Evolutionary conservation across 2,329 filamentous ascomycete genomes (phyloP), one percentile per base, ranked within the genome.

Genomic region (Colletotrichum cereale): DNA sequence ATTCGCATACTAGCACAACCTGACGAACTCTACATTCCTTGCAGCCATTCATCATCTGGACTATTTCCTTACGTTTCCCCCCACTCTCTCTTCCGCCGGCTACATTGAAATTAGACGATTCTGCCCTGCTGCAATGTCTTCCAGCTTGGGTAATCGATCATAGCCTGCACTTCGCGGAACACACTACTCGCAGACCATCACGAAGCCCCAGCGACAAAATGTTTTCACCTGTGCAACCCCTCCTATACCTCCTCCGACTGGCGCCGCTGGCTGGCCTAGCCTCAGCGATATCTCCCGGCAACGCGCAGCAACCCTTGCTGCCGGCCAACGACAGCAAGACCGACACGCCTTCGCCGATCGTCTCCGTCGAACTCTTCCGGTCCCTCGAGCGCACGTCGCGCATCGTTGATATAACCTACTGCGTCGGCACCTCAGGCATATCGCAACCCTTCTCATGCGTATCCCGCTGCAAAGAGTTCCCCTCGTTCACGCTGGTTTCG

Each of bases 331-430:
- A 53, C 38, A 72, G 29, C 40, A 71, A 48, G 12, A 24, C 34
- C 42, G 48, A 48, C 47, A 44, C 24, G 18, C 55, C 67, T 50
- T 44, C 57, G 21, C 64, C 60, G 40, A 31, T 74, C 26, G 69
- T 96, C 67, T 91, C 92, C 5, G 78, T 82, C 36, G 77, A 85
- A 31, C 87, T 98, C 73, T 98, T 97, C 82, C 84, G 88, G 70
- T 91, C 93, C 24, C 90, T 99, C 18, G 95, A 98, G 81, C 93
- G 97, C 77, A 86, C 96, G 66, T 90, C 96, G n/a, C 91, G 95
- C 65, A 88, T 98, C 34, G 96, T 98, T 73, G 96, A 99, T 80
- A 96, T 98, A 71, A 86, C 94, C 58, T 98, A 98, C 83, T 99
- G 96, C 81, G 93, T 98, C 70, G 95, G 95, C 73, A 91, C 88